phyloP scores from a whole-genome alignment of 129 eudicot species.

The Oenanthe sinensis region DNA sequence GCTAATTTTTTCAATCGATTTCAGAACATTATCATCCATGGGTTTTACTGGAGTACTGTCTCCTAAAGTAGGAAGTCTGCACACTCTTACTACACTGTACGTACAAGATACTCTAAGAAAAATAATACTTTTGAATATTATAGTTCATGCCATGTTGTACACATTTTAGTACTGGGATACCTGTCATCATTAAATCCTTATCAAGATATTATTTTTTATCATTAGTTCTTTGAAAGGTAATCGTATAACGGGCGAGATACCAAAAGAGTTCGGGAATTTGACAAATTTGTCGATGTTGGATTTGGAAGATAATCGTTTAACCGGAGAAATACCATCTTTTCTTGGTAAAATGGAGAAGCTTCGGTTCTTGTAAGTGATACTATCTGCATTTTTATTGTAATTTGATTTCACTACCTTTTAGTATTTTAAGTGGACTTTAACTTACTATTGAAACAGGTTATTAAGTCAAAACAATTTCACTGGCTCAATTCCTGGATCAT shows the following conservation, averaged over 20 bases:
- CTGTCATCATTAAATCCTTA: not conserved
- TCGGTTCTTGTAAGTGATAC: conserved; percentile 54
- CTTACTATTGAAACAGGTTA: conserved; percentile 40
- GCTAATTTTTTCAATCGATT: not conserved
- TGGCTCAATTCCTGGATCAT: conserved; percentile 76
- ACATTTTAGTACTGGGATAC: not conserved
- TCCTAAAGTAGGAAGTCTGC: conserved; percentile 51
- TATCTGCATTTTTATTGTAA: not conserved
- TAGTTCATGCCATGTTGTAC: not conserved
- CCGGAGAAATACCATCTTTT: conserved; percentile 90
- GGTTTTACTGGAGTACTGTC: conserved; percentile 66
- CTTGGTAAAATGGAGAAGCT: conserved; percentile 76
- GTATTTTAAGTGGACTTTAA: not conserved
- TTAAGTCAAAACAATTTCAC: conserved; percentile 74
- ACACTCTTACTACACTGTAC: conserved; percentile 57
- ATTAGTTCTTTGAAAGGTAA: conserved; percentile 75
- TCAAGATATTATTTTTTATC: not conserved
- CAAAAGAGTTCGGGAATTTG: conserved; percentile 75
- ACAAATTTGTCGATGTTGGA: conserved; percentile 71
- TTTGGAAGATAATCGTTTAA: conserved; percentile 61
- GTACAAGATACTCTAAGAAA: conserved; percentile 14
- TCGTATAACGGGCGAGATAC: conserved; percentile 75
- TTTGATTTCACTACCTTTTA: not conserved
- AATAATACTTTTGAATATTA: conserved; percentile 1
- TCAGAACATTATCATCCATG: conserved; percentile 77